Evolutionary conservation across 1,284 basidiomycete species (phyloP).

Genomic region (Cryptococcus neoformans): DNA sequence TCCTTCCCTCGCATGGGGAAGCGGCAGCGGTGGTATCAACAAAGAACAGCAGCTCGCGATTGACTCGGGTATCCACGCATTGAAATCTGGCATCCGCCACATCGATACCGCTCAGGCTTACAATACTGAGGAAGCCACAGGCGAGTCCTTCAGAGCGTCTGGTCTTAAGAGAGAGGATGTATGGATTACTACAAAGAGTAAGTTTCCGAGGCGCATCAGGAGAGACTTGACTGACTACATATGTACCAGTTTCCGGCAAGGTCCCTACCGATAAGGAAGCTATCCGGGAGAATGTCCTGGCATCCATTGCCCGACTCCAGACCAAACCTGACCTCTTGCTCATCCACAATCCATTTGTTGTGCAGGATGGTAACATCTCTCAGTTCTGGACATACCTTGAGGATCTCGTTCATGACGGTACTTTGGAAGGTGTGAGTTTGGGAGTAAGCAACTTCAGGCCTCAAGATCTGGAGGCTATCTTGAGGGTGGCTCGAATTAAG

Average conservation of each 20-base stretch:
- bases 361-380: constrained; percentile 11
- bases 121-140: constrained; percentile 49
- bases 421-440: constrained; percentile 56
- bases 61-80: constrained; percentile 11
- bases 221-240: too few relatives aligned
- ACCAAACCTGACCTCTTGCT: constrained; percentile 22
- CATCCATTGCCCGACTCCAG: constrained; percentile 15
- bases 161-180: constrained; percentile 51
- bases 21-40: constrained; percentile 16
- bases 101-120: constrained; percentile 45
- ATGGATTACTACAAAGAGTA: constrained; percentile 56
- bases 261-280: neutral
- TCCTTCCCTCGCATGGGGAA: constrained; percentile 36
- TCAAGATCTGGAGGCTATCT: constrained; percentile 34
- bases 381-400: constrained; percentile 33
- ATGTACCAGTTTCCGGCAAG: neutral
- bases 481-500: constrained; percentile 54
- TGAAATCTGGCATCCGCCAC: constrained; percentile 42
- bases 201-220: neutral
- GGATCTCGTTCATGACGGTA: constrained; percentile 50
- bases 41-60: constrained; percentile 5
- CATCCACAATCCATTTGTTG: constrained; percentile 26
- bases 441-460: constrained; percentile 46
- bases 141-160: constrained; percentile 47
- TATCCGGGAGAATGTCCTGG: constrained; percentile 9